These are phyloP conservation scores for Magnolia kwangsiensis DNA, from an alignment of 164 flowering plant genomes.

Conservation along the genomic window DNA sequence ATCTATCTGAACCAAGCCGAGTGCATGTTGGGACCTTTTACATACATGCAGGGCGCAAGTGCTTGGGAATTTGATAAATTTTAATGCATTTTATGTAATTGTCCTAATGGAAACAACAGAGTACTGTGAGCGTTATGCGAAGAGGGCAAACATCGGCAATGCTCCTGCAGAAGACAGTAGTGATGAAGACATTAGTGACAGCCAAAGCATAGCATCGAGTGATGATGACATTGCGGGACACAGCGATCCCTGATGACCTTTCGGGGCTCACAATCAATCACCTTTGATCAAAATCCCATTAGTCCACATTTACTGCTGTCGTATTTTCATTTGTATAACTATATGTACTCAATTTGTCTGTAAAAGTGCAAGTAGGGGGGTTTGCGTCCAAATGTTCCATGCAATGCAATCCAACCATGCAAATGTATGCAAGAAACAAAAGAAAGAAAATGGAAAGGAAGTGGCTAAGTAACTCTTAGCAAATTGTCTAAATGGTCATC, in stretches of 20 bases:
- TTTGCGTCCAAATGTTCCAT: no score
- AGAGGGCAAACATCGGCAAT: slow-evolving; percentile 30
- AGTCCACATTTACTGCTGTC: background rate
- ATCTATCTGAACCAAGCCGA: background rate
- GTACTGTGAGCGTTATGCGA: slow-evolving; percentile 55
- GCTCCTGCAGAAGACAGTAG: slow-evolving; percentile 31
- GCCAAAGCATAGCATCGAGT: slow-evolving; percentile 15
- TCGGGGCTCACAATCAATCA: background rate
- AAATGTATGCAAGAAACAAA: background rate
- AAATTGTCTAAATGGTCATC: background rate
- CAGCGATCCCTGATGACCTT: slow-evolving; percentile 32
- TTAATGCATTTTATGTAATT: background rate
- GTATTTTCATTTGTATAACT: background rate
- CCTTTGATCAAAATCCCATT: background rate
- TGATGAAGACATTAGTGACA: slow-evolving; percentile 45
- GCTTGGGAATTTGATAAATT: background rate
- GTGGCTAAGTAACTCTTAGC: background rate
- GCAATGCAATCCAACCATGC: background rate
- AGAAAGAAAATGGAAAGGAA: background rate
- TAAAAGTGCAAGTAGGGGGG: background rate
- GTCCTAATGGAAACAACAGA: slow-evolving; percentile 27
- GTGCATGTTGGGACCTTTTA: background rate
- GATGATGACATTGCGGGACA: slow-evolving; percentile 43
- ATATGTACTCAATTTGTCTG: background rate
- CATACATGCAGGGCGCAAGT: background rate